These are phyloP conservation scores for Tranzscheliella williamsii DNA, from an alignment of 1,284 basidiomycete species.

Conservation along the genomic window DNA sequence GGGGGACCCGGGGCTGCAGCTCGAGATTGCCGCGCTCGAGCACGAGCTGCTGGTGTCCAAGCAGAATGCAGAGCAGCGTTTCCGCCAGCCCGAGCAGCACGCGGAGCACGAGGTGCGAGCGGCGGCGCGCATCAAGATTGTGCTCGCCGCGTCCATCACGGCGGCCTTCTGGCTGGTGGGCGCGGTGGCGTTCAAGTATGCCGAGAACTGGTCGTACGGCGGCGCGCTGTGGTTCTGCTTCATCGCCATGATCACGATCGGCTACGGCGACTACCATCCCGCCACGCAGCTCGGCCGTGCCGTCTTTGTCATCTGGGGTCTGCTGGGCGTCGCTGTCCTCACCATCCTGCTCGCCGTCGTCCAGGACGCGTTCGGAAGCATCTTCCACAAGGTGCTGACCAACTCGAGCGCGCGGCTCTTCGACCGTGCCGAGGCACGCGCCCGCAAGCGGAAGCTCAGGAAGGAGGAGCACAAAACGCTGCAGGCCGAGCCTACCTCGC, in stretches of 20 bases:
- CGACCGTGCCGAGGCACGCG: constrained; percentile 11
- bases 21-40: constrained; percentile 13
- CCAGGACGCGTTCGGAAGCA: constrained; percentile 40
- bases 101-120: constrained; percentile 9
- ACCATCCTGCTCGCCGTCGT: constrained; percentile 65
- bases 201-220: constrained; percentile 67
- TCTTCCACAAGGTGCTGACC: constrained; percentile 18
- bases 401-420: constrained; percentile 22
- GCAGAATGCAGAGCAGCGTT: constrained; percentile 14
- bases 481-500: too few relatives aligned
- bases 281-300: constrained; percentile 68
- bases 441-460: constrained; percentile 6
- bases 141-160: constrained; percentile 62
- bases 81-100: constrained; percentile 18
- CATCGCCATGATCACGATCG: constrained; percentile 60
- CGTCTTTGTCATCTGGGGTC: constrained; percentile 79
- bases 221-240: constrained; percentile 70
- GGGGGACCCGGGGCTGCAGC: constrained; percentile 21
- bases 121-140: constrained; percentile 14
- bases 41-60: constrained; percentile 11
- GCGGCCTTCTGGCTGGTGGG: constrained; percentile 64
- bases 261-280: constrained; percentile 37
- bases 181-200: constrained; percentile 66
- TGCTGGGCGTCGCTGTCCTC: constrained; percentile 60
- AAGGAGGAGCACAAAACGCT: background rate